Conservation (phyloP, 306 rosid species). For the Rubus parviflorus region DNA sequence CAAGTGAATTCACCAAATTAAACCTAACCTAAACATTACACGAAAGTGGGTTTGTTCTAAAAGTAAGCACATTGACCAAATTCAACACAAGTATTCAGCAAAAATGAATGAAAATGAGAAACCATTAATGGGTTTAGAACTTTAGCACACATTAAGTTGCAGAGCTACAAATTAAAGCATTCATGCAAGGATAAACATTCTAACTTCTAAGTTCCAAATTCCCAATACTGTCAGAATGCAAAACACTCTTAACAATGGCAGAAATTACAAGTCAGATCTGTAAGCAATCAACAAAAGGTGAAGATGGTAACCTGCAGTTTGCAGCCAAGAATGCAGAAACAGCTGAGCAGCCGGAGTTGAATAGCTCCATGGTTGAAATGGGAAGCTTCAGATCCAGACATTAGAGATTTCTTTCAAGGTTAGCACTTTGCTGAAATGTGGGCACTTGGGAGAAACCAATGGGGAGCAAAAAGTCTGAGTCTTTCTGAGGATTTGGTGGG, state of each 20-base stretch:
- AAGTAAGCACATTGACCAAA: conserved; percentile 41
- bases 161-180: neutral
- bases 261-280: conserved; percentile 46
- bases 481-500: conserved; percentile 10
- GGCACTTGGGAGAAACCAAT: conserved; percentile 5
- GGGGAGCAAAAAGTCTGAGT: neutral
- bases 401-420: conserved; percentile 7
- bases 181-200: neutral
- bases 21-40: conserved; percentile 1
- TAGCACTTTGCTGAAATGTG: conserved; percentile 13
- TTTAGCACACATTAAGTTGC: neutral
- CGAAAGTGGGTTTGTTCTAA: conserved; percentile 11
- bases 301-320: conserved; percentile 27
- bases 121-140: neutral
- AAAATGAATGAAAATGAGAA: neutral
- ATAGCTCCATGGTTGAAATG: conserved; percentile 22
- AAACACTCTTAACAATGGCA: conserved; percentile 19
- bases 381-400: conserved; percentile 32
- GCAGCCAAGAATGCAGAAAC: conserved; percentile 14
- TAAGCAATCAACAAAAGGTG: conserved; percentile 19
- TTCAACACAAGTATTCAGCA: conserved; percentile 21
- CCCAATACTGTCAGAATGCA: conserved; percentile 1
- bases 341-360: conserved; percentile 22
- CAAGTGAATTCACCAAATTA: conserved; percentile 14
- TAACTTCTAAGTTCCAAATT: neutral